Evolutionary conservation across 2,329 filamentous ascomycete species (phyloP), one percentile per base, ranked within the genome.

Genomic region (Sporothrix sp.): DNA sequence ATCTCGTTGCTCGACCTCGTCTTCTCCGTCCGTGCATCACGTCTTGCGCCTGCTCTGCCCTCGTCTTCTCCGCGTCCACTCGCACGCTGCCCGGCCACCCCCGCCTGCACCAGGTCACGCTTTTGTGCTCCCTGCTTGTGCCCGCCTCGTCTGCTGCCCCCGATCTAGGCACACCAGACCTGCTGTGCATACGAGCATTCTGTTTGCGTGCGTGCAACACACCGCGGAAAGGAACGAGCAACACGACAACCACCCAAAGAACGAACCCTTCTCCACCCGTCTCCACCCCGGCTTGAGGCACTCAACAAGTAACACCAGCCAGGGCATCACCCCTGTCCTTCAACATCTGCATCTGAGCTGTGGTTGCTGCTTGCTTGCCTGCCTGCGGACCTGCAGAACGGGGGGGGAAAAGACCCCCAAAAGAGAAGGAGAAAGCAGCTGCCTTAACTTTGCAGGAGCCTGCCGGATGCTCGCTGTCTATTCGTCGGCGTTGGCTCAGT

Each of bases 401-500:
- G n/a, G 27, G 9, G n/a, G 10, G 10, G 14, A 36, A 35, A 7
- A 16, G n/a, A 40, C 10, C 21, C 39, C 13, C 11, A 13, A n/a
- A 33, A n/a, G n/a, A 36, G 3, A 27, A 16, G 7, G 25, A 20
- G 44, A 18, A 32, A 13, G 25, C 35, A 25, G 21, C 51, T 52
- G n/a, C n/a, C 35, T 27, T 23, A 21, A 14, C 27, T 36, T 20
- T 18, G 36, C 20, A 38, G 40, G 39, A 53, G 48, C 56, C 56
- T 56, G 55, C 56, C 56, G 54, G 56, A 51, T 50, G 47, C 52
- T 47, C 50, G 53, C 52, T 52, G 54, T 51, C 51, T 56, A 35
- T 53, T 57, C 46, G 52, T 50, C 48, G 16, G 47, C 20, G 28
- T 32, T 30, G 33, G 23, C 48, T 39, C 21, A 21, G 25, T 39